These are phyloP conservation scores for Penicillium hesseltinei DNA, from an alignment of 2,329 filamentous ascomycete species.

Conservation along the genomic window DNA sequence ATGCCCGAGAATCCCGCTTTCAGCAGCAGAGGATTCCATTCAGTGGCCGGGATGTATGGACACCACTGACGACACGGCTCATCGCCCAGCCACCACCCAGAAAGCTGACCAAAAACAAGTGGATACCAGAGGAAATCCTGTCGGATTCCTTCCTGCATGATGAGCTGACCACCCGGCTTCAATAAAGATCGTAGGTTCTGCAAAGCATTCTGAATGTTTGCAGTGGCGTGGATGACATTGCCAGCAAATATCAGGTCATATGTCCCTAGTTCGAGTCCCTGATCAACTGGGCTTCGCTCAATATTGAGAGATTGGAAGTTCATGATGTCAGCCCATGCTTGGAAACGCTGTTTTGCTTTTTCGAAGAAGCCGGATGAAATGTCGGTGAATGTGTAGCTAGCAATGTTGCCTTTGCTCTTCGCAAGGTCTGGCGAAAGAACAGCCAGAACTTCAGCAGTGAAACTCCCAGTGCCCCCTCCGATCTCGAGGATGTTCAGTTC, in stretches of 20 bases:
- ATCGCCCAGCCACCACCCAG: constrained; percentile 24
- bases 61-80: constrained; percentile 21
- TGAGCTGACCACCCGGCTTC: constrained; percentile 20
- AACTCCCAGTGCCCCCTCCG: constrained; percentile 32
- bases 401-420: constrained; percentile 9
- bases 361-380: constrained; percentile 33
- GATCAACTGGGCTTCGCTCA: constrained; percentile 23
- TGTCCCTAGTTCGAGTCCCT: constrained; percentile 27
- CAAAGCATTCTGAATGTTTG: constrained; percentile 10
- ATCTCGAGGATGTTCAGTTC: constrained; percentile 25
- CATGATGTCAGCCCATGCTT: constrained; percentile 24
- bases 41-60: constrained; percentile 19
- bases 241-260: constrained; percentile 39
- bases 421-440: constrained; percentile 15
- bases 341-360: constrained; percentile 27
- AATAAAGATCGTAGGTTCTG: constrained; percentile 18
- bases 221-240: constrained; percentile 37
- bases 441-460: constrained; percentile 23
- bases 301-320: constrained; percentile 33
- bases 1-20: constrained; percentile 21
- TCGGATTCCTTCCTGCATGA: constrained; percentile 25
- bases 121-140: constrained; percentile 26
- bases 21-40: constrained; percentile 17
- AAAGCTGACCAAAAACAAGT: constrained; percentile 22
- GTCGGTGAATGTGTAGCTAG: constrained; percentile 32